Percentiles rank a stretch among this genome's conserved stretches.
These are phyloP conservation scores for Penicillium freii DNA, from an alignment of 2,329 filamentous ascomycete genomes.

Conservation along the genomic window DNA sequence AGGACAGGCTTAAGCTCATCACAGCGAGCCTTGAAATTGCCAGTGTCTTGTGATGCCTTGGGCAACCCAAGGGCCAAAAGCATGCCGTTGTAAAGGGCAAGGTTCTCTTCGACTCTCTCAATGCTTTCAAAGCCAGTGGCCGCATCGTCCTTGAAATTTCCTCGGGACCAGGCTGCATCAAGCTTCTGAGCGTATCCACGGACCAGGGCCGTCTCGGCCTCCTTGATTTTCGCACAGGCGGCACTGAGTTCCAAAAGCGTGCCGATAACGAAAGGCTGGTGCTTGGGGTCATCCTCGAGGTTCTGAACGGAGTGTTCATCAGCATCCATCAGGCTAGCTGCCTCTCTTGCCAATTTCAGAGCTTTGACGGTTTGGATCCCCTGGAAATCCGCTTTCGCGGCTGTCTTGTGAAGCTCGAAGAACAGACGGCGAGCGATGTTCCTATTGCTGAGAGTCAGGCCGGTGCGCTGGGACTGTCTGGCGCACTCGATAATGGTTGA, in stretches of 20 bases:
- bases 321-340: constrained; percentile 37
- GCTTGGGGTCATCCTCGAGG: constrained; percentile 35
- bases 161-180: constrained; percentile 33
- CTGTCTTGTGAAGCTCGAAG: constrained; percentile 39
- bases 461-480: constrained; percentile 36
- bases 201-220: constrained; percentile 44
- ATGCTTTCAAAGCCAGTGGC: constrained; percentile 15
- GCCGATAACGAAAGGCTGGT: constrained; percentile 43
- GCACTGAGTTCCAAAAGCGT: constrained; percentile 47
- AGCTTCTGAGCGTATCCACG: constrained; percentile 41
- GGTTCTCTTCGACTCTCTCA: constrained; percentile 29
- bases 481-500: constrained; percentile 38
- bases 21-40: background rate
- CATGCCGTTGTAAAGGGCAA: constrained; percentile 45
- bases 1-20: background rate
- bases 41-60: background rate
- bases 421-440: constrained; percentile 36
- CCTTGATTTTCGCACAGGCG: constrained; percentile 40
- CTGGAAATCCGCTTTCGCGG: constrained; percentile 35
- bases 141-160: constrained; percentile 22
- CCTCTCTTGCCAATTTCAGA: constrained; percentile 34
- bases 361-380: constrained; percentile 32
- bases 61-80: constrained; percentile 31
- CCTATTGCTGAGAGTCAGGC: constrained; percentile 33
- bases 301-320: constrained; percentile 31